Evolutionary conservation across 768 basidiomycete genomes (phyloP).

Genomic region (Termitomyces sp.): DNA sequence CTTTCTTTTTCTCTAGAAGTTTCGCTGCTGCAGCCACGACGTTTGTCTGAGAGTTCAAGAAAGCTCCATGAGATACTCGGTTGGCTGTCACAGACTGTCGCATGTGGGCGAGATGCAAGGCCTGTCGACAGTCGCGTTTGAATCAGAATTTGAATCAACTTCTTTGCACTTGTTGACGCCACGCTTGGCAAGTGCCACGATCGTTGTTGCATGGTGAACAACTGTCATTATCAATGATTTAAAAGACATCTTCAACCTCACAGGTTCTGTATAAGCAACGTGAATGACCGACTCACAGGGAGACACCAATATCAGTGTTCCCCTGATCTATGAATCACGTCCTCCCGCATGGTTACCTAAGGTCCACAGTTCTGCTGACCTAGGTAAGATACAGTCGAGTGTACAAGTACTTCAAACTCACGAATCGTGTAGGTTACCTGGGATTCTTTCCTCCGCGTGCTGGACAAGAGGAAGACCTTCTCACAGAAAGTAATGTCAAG

Average conservation of each 20-base stretch:
- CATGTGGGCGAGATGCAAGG: conserved; percentile 26
- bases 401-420: background rate
- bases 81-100: conserved; percentile 50
- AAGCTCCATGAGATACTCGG: conserved; percentile 44
- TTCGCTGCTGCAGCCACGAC: conserved; percentile 48
- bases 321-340: conserved; percentile 56
- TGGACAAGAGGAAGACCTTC: conserved; percentile 68
- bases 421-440: conserved; percentile 50
- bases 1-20: conserved; percentile 75
- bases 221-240: conserved; percentile 2
- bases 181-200: background rate
- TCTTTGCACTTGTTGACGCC: conserved; percentile 10
- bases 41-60: conserved; percentile 30
- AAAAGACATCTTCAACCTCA: background rate
- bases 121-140: no score
- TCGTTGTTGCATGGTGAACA: background rate
- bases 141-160: background rate
- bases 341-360: conserved; percentile 74
- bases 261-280: conserved; percentile 3
- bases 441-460: conserved; percentile 75
- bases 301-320: conserved; percentile 20
- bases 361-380: conserved; percentile 59
- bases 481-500: conserved; percentile 61
- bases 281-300: conserved; percentile 33
- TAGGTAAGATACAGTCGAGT: conserved; percentile 36